Base-by-base conservation (phyloP, 768 basidiomycete species). In the Xerocomellus amylosporus region DNA sequence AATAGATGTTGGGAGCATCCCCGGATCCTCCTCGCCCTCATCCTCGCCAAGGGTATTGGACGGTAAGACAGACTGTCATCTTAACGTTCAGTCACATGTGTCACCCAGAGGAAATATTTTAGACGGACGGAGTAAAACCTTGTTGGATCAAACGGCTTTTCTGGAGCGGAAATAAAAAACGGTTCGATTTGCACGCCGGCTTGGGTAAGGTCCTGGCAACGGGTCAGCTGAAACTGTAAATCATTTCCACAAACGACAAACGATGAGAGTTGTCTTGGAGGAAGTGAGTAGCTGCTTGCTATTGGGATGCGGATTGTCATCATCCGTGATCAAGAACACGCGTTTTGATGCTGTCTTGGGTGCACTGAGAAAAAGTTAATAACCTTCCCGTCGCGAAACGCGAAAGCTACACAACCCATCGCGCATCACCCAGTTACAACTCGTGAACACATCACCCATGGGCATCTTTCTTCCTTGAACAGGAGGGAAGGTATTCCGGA, bases 321-420 rank as follows among this genome's bases (percentile, higher is more conserved):
- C 85, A 65, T 98, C 88, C 0, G 97, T 98, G 40, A 99, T 89
- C 37, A 96, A 74, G 68, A 98, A 98, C 1, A 98, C 81, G 6
- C 94, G 86, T 66, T 96, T 95, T n/a, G 88, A 85, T 3, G 93
- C 91, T 0, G 86, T 91, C 65, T 94, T 93, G 20, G 87, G 85
- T 8, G 90, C 88, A 12, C 91, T 93, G 56, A 28, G 37, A 46
- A 47, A 49, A 39, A 20, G 9, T 45, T 5, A 33, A 50, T 7
- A 51, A 30, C n/a, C 17, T 14, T 15, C 33, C 15, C 19, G 20
- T 37, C 14, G 20, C 26, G 15, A 44, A 62, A 81, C 54, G 13
- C 4, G 19, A 49, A 49, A 36, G 12, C 7, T 12, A 49, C 37
- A 28, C 53, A 56, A 97, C 96, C 89, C 87, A 63, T 93, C 90